These are phyloP conservation scores for Anthracocystis walkeri DNA, from an alignment of 1,284 basidiomycete genomes.

Conservation along the genomic window DNA sequence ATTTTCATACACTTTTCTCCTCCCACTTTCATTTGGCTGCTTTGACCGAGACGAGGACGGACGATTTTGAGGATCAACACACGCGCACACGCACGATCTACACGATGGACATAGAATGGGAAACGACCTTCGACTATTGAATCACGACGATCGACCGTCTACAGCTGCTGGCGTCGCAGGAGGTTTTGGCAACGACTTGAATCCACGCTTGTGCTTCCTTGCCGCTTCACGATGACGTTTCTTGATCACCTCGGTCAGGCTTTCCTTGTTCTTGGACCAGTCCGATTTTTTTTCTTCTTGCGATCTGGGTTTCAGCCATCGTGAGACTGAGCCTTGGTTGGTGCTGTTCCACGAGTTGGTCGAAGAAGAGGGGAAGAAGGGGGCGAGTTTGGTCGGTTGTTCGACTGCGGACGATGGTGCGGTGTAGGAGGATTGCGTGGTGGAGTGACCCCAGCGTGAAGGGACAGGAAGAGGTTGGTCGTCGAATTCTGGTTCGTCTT, in stretches of 20 bases:
- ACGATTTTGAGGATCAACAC: no score
- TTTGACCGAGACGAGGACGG: no score
- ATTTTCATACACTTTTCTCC: no score
- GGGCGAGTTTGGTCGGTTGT: constrained; percentile 6
- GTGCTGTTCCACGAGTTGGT: constrained; percentile 19
- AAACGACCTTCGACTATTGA: no score
- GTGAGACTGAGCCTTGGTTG: constrained; percentile 23
- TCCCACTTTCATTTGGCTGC: no score
- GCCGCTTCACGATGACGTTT: constrained; percentile 62
- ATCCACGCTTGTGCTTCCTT: constrained; percentile 50
- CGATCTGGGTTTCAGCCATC: constrained; percentile 41
- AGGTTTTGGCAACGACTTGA: constrained; percentile 16
- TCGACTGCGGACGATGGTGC: background rate
- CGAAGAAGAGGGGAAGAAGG: constrained; percentile 25
- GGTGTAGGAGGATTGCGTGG: constrained; percentile 10
- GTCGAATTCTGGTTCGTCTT: constrained; percentile 20
- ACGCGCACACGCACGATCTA: no score
- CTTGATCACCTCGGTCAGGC: constrained; percentile 57
- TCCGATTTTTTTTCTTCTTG: constrained; percentile 40
- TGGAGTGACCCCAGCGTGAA: background rate
- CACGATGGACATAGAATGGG: no score
- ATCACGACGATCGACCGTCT: no score
- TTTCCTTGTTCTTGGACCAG: constrained; percentile 47
- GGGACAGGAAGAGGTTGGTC: background rate
- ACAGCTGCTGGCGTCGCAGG: no score